Evolutionary conservation across 352 stramenopile species (phyloP), one percentile per base, ranked within the genome.

Genomic region (Pythium phragmitis): DNA sequence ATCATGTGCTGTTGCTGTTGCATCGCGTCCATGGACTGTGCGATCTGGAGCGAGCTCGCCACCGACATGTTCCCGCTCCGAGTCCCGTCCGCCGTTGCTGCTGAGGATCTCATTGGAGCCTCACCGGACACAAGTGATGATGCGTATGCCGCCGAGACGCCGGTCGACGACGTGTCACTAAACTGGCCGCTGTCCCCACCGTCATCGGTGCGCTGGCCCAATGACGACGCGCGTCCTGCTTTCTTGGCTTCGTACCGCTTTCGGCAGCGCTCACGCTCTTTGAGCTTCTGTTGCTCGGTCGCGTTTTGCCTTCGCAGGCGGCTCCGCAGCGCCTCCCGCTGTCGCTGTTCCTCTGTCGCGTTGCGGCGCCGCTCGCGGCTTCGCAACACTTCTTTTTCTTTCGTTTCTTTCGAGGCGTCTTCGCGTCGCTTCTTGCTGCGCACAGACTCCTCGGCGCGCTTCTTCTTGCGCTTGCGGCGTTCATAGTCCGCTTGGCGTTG

Each of bases 171-270:
- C 23, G 21, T 30, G 54, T 56, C 46, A 28, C 28, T 53, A 49
- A 65, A 64, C 14, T 52, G 51, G 56, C 67, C 61, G 23, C 33
- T 41, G 23, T 59, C 45, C 36, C 68, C 34, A 5, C 39, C 55
- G 36, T 57, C 50, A 19, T 50, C 28, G 26, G 30, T 52, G 26
- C 30, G 12, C 19, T 46, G 34, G 23, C 36, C 52, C 37, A 36
- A 59, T 23, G 74, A 59, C 39, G 75, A 60, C 23, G 42, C 37
- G 13, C 63, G 63, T 12, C 54, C n/a, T 1, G 62, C 48, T 53
- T 91, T 92, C 59, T 83, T 82, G 7, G 62, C 36, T 39, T 92
- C 80, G 50, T 92, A 92, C 12, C 83, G 79, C 43, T 74, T 76
- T 0, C 79, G 77, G 56, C 80, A 92, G 7, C 83, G 83, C 50